These are phyloP conservation scores for Rubia tinctorum DNA, from an alignment of 305 asterid species.

Conservation along the genomic window DNA sequence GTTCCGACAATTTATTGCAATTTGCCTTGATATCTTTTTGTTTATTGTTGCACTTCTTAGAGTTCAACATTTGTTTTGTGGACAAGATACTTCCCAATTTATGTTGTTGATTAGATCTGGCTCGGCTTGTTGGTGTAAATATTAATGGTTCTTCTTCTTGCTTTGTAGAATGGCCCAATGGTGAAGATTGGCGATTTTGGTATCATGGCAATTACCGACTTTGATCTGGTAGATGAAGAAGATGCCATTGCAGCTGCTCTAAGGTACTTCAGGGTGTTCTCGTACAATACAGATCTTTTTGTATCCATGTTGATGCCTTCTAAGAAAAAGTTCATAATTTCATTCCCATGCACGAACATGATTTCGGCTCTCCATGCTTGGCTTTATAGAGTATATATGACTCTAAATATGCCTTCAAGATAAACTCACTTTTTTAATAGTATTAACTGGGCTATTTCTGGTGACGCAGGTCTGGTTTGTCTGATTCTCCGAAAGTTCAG, in stretches of 20 bases:
- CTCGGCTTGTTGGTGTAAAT: background rate
- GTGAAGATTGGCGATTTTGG: constrained; percentile 42
- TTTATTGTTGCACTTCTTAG: background rate
- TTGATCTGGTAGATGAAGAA: constrained; percentile 32
- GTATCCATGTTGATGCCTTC: background rate
- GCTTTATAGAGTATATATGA: background rate
- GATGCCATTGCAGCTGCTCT: constrained; percentile 29
- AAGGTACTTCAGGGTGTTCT: constrained; percentile 38
- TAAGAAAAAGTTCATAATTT: background rate
- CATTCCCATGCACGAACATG: background rate
- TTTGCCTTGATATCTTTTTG: background rate
- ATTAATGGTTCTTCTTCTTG: constrained; percentile 10
- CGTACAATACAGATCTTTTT: background rate
- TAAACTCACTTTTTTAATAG: background rate
- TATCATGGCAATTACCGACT: constrained; percentile 32
- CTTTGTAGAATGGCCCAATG: constrained; percentile 38
- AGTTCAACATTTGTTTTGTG: background rate
- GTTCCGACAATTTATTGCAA: background rate
- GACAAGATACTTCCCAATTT: background rate
- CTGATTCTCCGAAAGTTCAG: constrained; percentile 31
- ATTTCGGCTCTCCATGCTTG: background rate
- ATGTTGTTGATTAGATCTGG: background rate
- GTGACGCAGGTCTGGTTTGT: constrained; percentile 42
- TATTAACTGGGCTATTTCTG: constrained; percentile 12
- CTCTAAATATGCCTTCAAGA: background rate